These are phyloP conservation scores for Spathaspora hagerdaliae DNA, from an alignment of 805 yeast genomes.

Conservation along the genomic window DNA sequence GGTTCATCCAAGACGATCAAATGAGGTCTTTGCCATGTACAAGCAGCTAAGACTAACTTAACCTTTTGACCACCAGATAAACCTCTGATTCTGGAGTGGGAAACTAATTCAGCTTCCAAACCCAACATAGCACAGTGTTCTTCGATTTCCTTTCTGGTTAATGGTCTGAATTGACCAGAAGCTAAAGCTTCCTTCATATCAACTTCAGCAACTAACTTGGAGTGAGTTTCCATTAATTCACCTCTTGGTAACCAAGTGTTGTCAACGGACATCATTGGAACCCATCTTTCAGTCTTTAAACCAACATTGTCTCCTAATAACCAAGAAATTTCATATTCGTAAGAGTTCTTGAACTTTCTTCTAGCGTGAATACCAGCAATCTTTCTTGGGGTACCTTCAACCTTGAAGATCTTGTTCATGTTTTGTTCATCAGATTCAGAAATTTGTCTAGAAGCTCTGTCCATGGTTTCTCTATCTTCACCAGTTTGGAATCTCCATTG, in stretches of 20 bases:
- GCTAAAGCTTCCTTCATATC: slow-evolving; percentile 99
- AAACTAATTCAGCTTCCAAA: slow-evolving; percentile 97
- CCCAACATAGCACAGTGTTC: slow-evolving; percentile 98
- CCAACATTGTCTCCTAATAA: slow-evolving; percentile 97
- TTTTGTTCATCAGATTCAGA: slow-evolving; percentile 95
- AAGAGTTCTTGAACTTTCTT: slow-evolving; percentile 99
- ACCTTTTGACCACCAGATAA: slow-evolving; percentile 99
- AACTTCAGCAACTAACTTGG: slow-evolving; percentile 99
- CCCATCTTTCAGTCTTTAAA: slow-evolving; percentile 99
- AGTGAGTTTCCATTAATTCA: slow-evolving; percentile 79
- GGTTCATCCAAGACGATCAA: slow-evolving; percentile 99
- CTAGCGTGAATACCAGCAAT: slow-evolving; percentile 90
- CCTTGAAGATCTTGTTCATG: slow-evolving; percentile 99
- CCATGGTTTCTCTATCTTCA: slow-evolving; percentile 99
- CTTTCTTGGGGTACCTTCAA: slow-evolving; percentile 98
- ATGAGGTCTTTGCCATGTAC: slow-evolving; percentile 99
- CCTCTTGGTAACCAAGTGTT: slow-evolving; percentile 99
- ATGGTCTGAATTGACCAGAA: slow-evolving; percentile 99
- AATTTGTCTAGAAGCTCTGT: slow-evolving; percentile 98
- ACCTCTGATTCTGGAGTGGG: slow-evolving; percentile 99
- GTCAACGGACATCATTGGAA: slow-evolving; percentile 99
- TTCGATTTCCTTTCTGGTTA: slow-evolving; percentile 99
- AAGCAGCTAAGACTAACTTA: slow-evolving; percentile 98
- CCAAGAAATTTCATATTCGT: slow-evolving; percentile 99
- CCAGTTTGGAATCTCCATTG: slow-evolving; percentile 99